Base-by-base conservation (phyloP, 495 filamentous ascomycete genomes). In the Xanthoparmelia taractica region DNA sequence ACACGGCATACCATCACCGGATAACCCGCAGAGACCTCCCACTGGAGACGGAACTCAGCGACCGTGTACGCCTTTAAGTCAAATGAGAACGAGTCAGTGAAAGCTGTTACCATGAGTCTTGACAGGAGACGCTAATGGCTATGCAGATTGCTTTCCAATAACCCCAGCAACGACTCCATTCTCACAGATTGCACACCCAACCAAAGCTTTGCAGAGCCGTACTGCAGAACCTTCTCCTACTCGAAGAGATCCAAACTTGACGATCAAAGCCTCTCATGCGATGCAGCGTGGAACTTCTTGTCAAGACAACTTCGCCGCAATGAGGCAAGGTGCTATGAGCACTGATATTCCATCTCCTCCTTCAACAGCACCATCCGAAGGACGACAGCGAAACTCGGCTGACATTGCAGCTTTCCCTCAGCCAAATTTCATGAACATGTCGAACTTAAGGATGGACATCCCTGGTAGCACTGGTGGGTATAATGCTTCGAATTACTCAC, bases 61-160 rank as follows among this genome's bases (percentile, higher is more conserved):
- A 66, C 83, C 85, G 45, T 73, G 78, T 65, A 90, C 84, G 36
- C 87, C 84, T 66, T 76, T 75, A 66, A 78, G 73, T 48, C 83
- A 84, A 68, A 79, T 78, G 71, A 76, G 70, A 60, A 69, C 69
- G 59, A 75, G 86, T 87, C 77, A 75, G 82, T 70, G 55, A 29
- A 34, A 38, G 2, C 48, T 65, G 61, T 57, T 20, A 47, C 43
- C 52, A 18, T 20, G 17, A 15, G 33, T 37, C 0, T 17, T 15
- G 37, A 56, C 33, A 11, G 27, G 13, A n/a, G 66, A 71, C 66
- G 77, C 57, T 36, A 40, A 59, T 50, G 48, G n/a, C 17, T 1
- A 20, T 62, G 79, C 73, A 79, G 63, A 34, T 36, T 75, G 74
- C 60, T 74, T 76, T 58, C 80, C 79, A 1, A 70, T 82, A 48